Percentiles rank a stretch among this genome's conserved stretches.
phyloP scores from a whole-genome alignment of 148 eudicot species.

The Nepenthes gracilis region DNA sequence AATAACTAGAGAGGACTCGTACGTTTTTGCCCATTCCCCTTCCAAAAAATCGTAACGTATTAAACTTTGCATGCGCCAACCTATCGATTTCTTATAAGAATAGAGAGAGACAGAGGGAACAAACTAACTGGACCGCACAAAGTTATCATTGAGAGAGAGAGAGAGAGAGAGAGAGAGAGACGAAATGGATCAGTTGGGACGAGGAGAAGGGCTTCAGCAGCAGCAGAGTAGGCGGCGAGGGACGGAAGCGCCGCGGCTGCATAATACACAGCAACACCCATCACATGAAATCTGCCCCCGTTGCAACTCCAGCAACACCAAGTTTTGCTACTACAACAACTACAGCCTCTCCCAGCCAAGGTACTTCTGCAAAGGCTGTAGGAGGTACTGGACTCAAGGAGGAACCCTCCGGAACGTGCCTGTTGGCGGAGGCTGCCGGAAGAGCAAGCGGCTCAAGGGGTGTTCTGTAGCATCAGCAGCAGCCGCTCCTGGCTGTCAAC shows the following conservation, averaged over 20 bases:
- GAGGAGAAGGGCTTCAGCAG: too few species aligned
- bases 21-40: too few species aligned
- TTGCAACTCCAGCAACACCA: slow-evolving; percentile 35
- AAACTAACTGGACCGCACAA: too few species aligned
- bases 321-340: slow-evolving; percentile 50
- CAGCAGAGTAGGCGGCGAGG: not conserved
- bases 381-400: slow-evolving; percentile 66
- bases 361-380: slow-evolving; percentile 63
- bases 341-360: slow-evolving; percentile 39
- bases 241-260: not conserved
- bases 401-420: slow-evolving; percentile 62
- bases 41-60: too few species aligned
- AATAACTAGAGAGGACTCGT: too few species aligned
- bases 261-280: slow-evolving; percentile 9
- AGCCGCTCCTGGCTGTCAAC: not conserved
- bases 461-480: not conserved
- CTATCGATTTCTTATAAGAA: too few species aligned
- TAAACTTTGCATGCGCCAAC: too few species aligned
- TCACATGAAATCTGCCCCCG: slow-evolving; percentile 24
- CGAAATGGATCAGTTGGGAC: too few species aligned
- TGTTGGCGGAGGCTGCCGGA: slow-evolving; percentile 45
- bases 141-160: too few species aligned
- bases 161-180: too few species aligned
- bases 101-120: too few species aligned
- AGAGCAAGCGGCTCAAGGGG: slow-evolving; percentile 38